These are phyloP conservation scores for Nigrograna mackinnonii DNA, from an alignment of 2,329 filamentous ascomycete species.

Conservation along the genomic window DNA sequence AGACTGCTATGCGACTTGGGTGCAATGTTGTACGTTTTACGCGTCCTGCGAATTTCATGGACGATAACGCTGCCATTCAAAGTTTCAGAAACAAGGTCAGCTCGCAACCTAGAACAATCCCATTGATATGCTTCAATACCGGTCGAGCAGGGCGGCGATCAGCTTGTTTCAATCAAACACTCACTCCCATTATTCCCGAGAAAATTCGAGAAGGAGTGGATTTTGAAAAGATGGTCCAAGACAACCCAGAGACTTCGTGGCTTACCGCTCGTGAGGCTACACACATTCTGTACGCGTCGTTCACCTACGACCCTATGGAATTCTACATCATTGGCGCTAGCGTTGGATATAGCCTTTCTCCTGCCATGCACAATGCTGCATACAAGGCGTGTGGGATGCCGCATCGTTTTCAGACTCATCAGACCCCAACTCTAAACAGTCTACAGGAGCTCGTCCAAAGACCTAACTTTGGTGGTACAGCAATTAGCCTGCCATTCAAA, in stretches of 20 bases:
- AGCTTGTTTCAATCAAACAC: conserved; percentile 66
- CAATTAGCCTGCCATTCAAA: conserved; percentile 74
- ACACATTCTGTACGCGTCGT: conserved; percentile 67
- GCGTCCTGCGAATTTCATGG: conserved; percentile 58
- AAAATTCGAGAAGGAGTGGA: conserved; percentile 39
- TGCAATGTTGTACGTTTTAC: conserved; percentile 67
- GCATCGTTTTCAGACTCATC: conserved; percentile 68
- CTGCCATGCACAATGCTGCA: conserved; percentile 76
- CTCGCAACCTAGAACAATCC: conserved; percentile 49
- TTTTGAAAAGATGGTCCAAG: conserved; percentile 40
- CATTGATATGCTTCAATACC: conserved; percentile 68
- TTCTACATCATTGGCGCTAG: conserved; percentile 76
- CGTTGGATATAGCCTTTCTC: conserved; percentile 73
- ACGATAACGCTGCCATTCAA: conserved; percentile 66
- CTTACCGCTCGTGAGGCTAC: conserved; percentile 68
- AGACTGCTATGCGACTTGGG: conserved; percentile 59
- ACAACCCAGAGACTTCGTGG: conserved; percentile 45
- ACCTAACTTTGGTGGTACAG: conserved; percentile 71
- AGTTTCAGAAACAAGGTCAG: conserved; percentile 57
- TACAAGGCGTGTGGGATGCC: conserved; percentile 69
- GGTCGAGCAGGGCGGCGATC: conserved; percentile 66
- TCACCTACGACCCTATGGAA: conserved; percentile 69
- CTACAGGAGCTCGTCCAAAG: conserved; percentile 68
- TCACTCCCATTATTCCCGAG: conserved; percentile 64
- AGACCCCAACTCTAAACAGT: conserved; percentile 64